Percentiles rank a stretch among this genome's conserved stretches.
phyloP scores from a whole-genome alignment of 306 rosid species.

The Dalbergia cochinchinensis region DNA sequence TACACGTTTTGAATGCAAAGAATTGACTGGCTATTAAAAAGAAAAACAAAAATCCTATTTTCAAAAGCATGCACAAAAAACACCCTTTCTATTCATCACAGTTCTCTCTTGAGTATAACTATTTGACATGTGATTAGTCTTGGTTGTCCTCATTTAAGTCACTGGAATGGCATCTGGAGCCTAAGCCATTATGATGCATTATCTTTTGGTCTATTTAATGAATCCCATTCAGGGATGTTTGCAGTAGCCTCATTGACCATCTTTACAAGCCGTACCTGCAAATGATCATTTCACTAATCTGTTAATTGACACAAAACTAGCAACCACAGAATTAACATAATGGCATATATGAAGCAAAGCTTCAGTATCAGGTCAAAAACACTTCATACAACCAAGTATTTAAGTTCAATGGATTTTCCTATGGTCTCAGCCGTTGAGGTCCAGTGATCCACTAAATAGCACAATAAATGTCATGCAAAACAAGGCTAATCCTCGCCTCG shows the following conservation, averaged over 20 bases:
- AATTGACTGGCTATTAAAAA: constrained; percentile 37
- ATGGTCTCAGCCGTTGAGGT: no score
- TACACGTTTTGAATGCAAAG: constrained; percentile 49
- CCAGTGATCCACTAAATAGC: no score
- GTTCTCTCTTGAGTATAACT: constrained; percentile 38
- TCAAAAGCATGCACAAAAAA: constrained; percentile 28
- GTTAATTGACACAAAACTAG: constrained; percentile 32
- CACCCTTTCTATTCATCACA: constrained; percentile 46
- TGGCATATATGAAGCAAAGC: neutral
- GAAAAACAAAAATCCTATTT: constrained; percentile 22
- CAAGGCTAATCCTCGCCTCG: no score
- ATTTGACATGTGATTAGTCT: constrained; percentile 45
- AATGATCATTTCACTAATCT: constrained; percentile 15
- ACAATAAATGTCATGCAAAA: no score
- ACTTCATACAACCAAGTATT: no score
- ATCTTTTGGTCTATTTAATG: constrained; percentile 50
- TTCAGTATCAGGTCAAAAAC: neutral
- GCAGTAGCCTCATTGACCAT: constrained; percentile 87
- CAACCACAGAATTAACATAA: neutral
- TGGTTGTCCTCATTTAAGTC: constrained; percentile 28
- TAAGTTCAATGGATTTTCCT: no score
- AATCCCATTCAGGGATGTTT: constrained; percentile 74
- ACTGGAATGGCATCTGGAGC: neutral
- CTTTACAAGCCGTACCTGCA: constrained; percentile 80
- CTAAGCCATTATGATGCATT: constrained; percentile 5